Percentiles rank a stretch among this genome's conserved stretches.
These are phyloP conservation scores for Rhodotorula sp. DNA, from an alignment of 1,284 basidiomycete genomes.

Conservation along the genomic window DNA sequence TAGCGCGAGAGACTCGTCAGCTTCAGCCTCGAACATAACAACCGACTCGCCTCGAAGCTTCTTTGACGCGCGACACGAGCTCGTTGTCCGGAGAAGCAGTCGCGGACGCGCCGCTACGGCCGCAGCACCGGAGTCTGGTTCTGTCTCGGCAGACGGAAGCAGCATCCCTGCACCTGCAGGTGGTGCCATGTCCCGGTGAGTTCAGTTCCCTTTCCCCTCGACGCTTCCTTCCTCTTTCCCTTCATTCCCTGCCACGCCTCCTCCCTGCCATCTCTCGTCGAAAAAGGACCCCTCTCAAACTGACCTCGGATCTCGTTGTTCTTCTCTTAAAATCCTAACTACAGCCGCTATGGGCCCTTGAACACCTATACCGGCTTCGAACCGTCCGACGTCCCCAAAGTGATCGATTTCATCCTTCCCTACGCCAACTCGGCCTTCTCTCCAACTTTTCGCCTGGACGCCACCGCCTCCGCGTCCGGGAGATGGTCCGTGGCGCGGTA, in stretches of 20 bases:
- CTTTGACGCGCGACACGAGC: conserved; percentile 27
- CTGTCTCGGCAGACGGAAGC: no score
- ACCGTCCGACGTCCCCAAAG: conserved; percentile 22
- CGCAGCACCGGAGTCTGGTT: no score
- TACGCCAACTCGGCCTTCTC: conserved; percentile 26
- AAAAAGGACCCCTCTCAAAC: neutral
- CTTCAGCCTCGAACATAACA: no score
- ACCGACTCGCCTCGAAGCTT: neutral
- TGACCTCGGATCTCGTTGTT: neutral
- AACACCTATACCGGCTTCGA: conserved; percentile 44
- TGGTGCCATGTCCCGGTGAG: conserved; percentile 17
- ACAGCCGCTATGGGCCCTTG: conserved; percentile 32
- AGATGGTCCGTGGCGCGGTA: conserved; percentile 37
- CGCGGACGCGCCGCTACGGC: no score
- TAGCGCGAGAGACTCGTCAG: no score
- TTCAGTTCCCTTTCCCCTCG: conserved; percentile 1
- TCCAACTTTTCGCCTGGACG: neutral
- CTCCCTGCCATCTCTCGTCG: neutral
- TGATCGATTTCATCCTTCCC: conserved; percentile 43
- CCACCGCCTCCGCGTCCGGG: no score
- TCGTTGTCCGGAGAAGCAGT: neutral
- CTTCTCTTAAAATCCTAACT: neutral
- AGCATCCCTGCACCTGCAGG: neutral
- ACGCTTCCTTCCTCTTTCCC: neutral
- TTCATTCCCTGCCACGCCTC: conserved; percentile 2